A percentile compares a stretch with the other conserved stretches of the same genome.
Evolutionary conservation across 805 yeast species (phyloP).

Genomic region (Monosporozyma aquatica): DNA sequence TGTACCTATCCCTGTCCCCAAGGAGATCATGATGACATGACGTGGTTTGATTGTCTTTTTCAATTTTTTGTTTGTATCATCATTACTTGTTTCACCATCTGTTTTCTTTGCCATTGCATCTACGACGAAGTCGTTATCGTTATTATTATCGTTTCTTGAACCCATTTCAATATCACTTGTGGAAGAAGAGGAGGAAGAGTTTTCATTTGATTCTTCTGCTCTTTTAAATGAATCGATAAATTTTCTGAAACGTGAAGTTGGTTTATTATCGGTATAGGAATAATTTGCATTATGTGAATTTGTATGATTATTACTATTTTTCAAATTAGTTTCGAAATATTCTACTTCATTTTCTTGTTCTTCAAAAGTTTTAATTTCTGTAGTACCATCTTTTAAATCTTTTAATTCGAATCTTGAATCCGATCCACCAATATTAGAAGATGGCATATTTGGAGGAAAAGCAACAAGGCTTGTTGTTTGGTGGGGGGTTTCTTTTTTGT

Average conservation of each 20-base stretch:
- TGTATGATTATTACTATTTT: background rate
- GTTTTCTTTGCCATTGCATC: conserved; percentile 2
- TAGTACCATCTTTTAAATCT: conserved; percentile 6
- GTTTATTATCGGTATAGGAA: conserved; percentile 2
- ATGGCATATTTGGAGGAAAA: conserved; percentile 2
- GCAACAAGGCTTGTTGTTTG: too few relatives aligned
- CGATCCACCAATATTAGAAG: conserved; percentile 3
- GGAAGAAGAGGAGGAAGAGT: background rate
- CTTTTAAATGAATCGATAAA: conserved; percentile 7
- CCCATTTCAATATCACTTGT: conserved; percentile 3
- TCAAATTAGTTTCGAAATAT: conserved; percentile 15
- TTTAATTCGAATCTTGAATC: conserved; percentile 7
- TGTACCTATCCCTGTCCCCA: conserved; percentile 82
- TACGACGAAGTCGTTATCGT: background rate
- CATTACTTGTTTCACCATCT: conserved; percentile 3
- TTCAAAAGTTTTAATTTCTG: conserved; percentile 9
- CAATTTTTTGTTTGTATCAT: conserved; percentile 22
- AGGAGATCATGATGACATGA: conserved; percentile 66
- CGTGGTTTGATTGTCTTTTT: conserved; percentile 31
- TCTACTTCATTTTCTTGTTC: conserved; percentile 23
- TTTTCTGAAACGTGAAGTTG: background rate
- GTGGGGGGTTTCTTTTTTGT: too few relatives aligned
- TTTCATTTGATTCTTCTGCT: conserved; percentile 9
- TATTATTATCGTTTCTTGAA: background rate
- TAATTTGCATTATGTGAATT: too few relatives aligned